phyloP scores from a whole-genome alignment of 805 yeast genomes.

The Kluyveromyces aestuarii region DNA sequence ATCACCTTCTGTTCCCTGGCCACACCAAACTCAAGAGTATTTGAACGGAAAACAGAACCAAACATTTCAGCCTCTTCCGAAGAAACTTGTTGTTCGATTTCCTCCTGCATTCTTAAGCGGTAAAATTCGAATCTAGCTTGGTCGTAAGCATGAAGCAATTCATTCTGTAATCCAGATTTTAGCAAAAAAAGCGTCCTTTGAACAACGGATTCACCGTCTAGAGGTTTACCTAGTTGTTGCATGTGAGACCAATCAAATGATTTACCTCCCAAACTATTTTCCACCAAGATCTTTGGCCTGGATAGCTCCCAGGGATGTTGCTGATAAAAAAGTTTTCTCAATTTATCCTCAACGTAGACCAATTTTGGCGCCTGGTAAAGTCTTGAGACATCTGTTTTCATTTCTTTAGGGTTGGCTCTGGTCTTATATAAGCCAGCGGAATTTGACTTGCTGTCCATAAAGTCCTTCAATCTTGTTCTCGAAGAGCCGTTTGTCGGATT shows the following conservation, averaged over 20 bases:
- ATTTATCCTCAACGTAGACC: slow-evolving; percentile 51
- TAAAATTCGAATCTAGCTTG: slow-evolving; percentile 85
- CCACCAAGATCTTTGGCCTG: slow-evolving; percentile 75
- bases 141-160: slow-evolving; percentile 63
- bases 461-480: slow-evolving; percentile 11
- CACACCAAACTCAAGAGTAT: slow-evolving; percentile 59
- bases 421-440: slow-evolving; percentile 28
- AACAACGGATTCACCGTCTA: slow-evolving; percentile 86
- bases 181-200: slow-evolving; percentile 59
- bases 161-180: slow-evolving; percentile 24
- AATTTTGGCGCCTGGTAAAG: slow-evolving; percentile 25
- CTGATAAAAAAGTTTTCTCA: slow-evolving; percentile 72
- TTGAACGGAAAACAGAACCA: slow-evolving; percentile 63
- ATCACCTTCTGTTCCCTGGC: slow-evolving; percentile 62
- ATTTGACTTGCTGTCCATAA: slow-evolving; percentile 6
- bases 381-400: slow-evolving; percentile 8
- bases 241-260: slow-evolving; percentile 70
- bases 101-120: slow-evolving; percentile 74
- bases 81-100: slow-evolving; percentile 59
- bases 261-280: slow-evolving; percentile 54
- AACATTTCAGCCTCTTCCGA: slow-evolving; percentile 79
- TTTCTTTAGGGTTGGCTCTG: slow-evolving; percentile 19
- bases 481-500: slow-evolving; percentile 18
- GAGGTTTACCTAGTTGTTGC: slow-evolving; percentile 59
- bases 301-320: slow-evolving; percentile 99